Evolutionary conservation across 176 grass and related monocot species (phyloP).

Genomic region (Bothriochloa decipiens): DNA sequence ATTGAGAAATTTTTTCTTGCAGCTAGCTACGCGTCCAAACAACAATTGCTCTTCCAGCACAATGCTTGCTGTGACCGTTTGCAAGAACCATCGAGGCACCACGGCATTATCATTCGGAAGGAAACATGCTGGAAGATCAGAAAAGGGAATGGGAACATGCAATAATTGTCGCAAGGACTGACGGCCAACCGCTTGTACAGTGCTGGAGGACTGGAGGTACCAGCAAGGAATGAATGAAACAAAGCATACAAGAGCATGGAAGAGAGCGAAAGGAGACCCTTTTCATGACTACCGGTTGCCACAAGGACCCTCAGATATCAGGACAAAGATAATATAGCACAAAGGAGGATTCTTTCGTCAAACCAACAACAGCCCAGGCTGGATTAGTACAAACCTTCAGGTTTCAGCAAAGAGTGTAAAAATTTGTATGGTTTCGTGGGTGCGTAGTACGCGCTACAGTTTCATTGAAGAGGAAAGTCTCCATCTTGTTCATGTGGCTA

Average conservation of each 20-base stretch:
- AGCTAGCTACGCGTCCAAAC: background rate
- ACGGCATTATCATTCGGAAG: background rate
- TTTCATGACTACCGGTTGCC: slow-evolving; percentile 39
- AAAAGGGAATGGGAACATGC: background rate
- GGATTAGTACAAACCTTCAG: background rate
- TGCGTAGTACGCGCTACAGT: background rate
- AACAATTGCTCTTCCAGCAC: slow-evolving; percentile 24
- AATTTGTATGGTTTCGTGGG: too few relatives aligned
- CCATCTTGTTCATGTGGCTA: slow-evolving; percentile 27
- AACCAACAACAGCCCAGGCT: background rate
- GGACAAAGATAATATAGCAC: background rate
- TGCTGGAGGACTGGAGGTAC: slow-evolving; percentile 23
- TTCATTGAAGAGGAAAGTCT: background rate
- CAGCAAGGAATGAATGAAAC: slow-evolving; percentile 19
- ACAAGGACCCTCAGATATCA: background rate
- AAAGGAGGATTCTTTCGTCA: slow-evolving; percentile 24
- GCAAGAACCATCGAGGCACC: background rate
- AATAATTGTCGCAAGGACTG: slow-evolving; percentile 39
- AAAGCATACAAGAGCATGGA: slow-evolving; percentile 30
- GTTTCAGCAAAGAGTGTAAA: background rate
- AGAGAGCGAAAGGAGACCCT: slow-evolving; percentile 27
- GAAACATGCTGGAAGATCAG: background rate
- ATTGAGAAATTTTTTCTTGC: background rate
- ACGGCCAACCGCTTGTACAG: slow-evolving; percentile 25
- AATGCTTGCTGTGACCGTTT: background rate